Conservation (phyloP, 2,329 filamentous ascomycete species). For the Curvularia sp. region DNA sequence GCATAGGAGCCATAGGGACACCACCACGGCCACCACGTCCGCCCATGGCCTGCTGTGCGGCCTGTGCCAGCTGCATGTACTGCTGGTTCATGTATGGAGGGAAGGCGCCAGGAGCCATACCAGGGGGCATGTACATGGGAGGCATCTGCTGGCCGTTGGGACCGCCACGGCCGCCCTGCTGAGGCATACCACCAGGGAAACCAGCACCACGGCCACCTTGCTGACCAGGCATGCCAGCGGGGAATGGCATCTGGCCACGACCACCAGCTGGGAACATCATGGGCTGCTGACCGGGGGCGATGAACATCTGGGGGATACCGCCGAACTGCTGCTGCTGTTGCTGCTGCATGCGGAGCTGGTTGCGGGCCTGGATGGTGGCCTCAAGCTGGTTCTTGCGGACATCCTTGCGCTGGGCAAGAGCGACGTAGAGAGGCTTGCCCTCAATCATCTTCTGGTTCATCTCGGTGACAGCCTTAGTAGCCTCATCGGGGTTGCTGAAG, state of each 20-base stretch:
- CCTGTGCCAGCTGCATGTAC: conserved; percentile 80
- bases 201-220: conserved; percentile 85
- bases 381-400: conserved; percentile 99
- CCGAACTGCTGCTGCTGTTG: conserved; percentile 71
- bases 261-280: conserved; percentile 63
- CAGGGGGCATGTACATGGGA: conserved; percentile 78
- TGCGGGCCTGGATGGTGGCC: conserved; percentile 98
- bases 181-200: conserved; percentile 81
- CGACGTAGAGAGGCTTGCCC: conserved; percentile 96
- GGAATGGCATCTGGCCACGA: conserved; percentile 68
- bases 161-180: conserved; percentile 86
- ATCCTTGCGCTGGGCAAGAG: conserved; percentile 98
- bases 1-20: conserved; percentile 66
- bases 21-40: conserved; percentile 68
- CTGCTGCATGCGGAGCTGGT: conserved; percentile 98
- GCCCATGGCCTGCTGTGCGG: conserved; percentile 63
- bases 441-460: conserved; percentile 99
- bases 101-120: conserved; percentile 69
- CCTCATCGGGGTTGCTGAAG: conserved; percentile 99
- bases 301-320: conserved; percentile 78
- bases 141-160: conserved; percentile 79
- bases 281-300: conserved; percentile 81
- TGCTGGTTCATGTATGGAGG: conserved; percentile 81
- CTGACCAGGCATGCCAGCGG: conserved; percentile 68
- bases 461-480: conserved; percentile 97